Conservation (phyloP, 2,329 filamentous ascomycete species). For the Aspergillus thermomutatus region DNA sequence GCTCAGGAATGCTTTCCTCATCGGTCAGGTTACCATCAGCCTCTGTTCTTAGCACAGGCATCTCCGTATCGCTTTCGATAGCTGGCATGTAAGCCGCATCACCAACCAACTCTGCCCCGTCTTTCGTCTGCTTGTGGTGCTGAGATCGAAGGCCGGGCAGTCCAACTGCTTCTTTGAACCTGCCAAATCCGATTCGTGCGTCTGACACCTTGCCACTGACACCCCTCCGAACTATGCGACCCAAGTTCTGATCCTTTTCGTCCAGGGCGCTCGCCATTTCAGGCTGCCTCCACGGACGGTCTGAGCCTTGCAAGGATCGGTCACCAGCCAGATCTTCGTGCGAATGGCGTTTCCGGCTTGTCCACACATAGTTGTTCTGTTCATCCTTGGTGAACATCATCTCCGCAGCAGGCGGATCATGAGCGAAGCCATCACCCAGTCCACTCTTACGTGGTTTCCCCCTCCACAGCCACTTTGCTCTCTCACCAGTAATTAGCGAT, state of each 20-base stretch:
- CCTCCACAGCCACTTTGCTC: constrained; percentile 90
- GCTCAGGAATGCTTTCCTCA: constrained; percentile 16
- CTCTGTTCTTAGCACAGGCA: constrained; percentile 7
- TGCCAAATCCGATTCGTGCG: constrained; percentile 75
- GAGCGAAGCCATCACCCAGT: constrained; percentile 28
- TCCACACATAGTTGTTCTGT: constrained; percentile 46
- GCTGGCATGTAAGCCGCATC: constrained; percentile 26
- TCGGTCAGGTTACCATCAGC: constrained; percentile 16
- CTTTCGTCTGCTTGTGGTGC: constrained; percentile 37
- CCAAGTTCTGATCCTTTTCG: constrained; percentile 47
- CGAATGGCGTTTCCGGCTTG: constrained; percentile 37
- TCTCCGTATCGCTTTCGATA: constrained; percentile 29
- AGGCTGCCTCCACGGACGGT: constrained; percentile 28
- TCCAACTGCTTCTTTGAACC: constrained; percentile 82
- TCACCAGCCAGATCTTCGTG: constrained; percentile 37
- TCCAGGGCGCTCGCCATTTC: constrained; percentile 29
- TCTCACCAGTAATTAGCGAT: constrained; percentile 72
- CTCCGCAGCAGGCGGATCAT: constrained; percentile 33
- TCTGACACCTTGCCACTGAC: constrained; percentile 77
- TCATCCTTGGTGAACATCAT: constrained; percentile 46
- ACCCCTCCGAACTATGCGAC: constrained; percentile 70
- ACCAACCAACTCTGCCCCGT: constrained; percentile 28
- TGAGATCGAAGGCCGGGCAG: constrained; percentile 38
- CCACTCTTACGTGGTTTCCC: constrained; percentile 73
- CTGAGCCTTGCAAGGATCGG: constrained; percentile 27